A percentile compares a stretch with the other conserved stretches of the same genome.
These are phyloP conservation scores for Elasticomyces elasticus DNA, from an alignment of 495 filamentous ascomycete species.

Conservation along the genomic window DNA sequence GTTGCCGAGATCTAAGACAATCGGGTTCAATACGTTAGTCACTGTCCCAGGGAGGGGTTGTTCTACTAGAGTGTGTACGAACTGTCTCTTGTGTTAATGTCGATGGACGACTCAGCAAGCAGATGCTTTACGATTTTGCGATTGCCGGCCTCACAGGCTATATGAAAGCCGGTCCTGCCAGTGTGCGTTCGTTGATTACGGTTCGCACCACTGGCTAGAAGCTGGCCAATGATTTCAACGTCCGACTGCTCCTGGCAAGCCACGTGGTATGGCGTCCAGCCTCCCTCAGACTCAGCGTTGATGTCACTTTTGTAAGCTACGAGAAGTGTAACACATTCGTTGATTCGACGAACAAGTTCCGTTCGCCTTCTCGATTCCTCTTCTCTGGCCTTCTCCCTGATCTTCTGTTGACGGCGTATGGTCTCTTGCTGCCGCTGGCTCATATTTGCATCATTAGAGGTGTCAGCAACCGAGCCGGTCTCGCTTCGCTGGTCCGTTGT, in stretches of 20 bases:
- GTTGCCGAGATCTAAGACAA: no score
- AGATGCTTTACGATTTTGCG: slow-evolving; percentile 22
- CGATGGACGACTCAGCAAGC: slow-evolving; percentile 22
- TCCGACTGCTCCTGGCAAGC: slow-evolving; percentile 48
- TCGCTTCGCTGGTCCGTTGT: background rate
- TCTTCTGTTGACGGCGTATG: background rate
- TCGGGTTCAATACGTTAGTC: no score
- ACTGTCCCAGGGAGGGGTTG: no score
- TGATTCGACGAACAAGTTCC: background rate
- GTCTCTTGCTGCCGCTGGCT: background rate
- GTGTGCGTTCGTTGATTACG: slow-evolving; percentile 37
- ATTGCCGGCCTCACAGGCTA: slow-evolving; percentile 24
- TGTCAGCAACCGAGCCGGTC: background rate
- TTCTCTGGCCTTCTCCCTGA: background rate
- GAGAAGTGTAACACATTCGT: slow-evolving; percentile 36
- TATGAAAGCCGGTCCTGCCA: slow-evolving; percentile 27
- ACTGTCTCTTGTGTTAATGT: slow-evolving; percentile 34
- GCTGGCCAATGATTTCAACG: slow-evolving; percentile 39
- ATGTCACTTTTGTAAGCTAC: slow-evolving; percentile 44
- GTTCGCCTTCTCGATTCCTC: background rate
- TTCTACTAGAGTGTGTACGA: no score
- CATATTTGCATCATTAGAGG: background rate
- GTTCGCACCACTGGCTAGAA: slow-evolving; percentile 22
- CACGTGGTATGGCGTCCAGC: slow-evolving; percentile 57
- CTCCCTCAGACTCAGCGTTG: slow-evolving; percentile 47